Evolutionary conservation across 129 eudicot genomes (phyloP).

Genomic region (Helianthus tuberosus): DNA sequence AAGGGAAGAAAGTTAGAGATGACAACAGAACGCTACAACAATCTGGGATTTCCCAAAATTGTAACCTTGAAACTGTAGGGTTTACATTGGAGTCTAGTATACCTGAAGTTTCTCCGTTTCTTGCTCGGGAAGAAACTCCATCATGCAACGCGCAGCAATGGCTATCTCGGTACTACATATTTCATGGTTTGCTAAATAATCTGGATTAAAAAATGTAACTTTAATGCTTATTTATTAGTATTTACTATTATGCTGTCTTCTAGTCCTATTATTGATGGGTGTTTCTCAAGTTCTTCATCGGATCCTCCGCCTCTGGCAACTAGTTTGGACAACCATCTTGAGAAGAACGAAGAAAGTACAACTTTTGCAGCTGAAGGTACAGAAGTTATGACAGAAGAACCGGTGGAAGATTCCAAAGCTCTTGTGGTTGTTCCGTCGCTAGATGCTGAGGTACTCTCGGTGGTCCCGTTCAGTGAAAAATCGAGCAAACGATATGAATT

Average conservation of each 20-base stretch:
- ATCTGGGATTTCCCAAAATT: slow-evolving; percentile 73
- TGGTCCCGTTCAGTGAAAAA: slow-evolving; percentile 57
- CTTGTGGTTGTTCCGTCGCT: slow-evolving; percentile 54
- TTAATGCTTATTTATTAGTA: neutral
- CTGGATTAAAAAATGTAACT: neutral
- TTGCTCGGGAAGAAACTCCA: slow-evolving; percentile 42
- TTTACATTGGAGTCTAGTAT: slow-evolving; percentile 79
- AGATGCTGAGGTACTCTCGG: slow-evolving; percentile 47
- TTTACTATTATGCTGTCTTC: neutral
- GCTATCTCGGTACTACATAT: slow-evolving; percentile 44
- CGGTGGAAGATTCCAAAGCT: slow-evolving; percentile 58
- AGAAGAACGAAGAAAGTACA: slow-evolving; percentile 31
- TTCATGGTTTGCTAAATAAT: neutral
- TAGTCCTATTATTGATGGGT: slow-evolving; percentile 35
- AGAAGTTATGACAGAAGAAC: slow-evolving; percentile 31
- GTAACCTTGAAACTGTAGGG: slow-evolving; percentile 55
- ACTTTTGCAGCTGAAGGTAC: slow-evolving; percentile 36
- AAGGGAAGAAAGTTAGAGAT: slow-evolving; percentile 86
- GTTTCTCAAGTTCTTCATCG: slow-evolving; percentile 29
- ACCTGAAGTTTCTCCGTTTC: slow-evolving; percentile 45
- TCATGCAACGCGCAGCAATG: slow-evolving; percentile 40
- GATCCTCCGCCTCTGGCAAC: slow-evolving; percentile 36
- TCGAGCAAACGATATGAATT: slow-evolving; percentile 52
- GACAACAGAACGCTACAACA: slow-evolving; percentile 81
- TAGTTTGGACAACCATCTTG: slow-evolving; percentile 40